These are phyloP conservation scores for Berkeleyomyces basicola DNA, from an alignment of 2,329 filamentous ascomycete species.

Conservation along the genomic window DNA sequence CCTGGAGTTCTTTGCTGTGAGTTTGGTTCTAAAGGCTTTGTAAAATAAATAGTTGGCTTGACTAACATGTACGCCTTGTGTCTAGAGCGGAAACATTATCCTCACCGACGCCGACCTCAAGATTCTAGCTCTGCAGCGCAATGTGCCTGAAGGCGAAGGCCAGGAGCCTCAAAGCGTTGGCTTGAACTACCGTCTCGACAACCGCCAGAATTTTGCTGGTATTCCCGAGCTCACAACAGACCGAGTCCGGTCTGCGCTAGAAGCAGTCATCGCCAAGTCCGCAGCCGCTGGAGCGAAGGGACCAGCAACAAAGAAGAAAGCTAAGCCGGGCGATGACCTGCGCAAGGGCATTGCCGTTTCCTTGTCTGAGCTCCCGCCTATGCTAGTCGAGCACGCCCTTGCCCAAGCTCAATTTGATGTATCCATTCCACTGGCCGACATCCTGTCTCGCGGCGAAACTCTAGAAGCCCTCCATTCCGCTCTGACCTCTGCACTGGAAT, in stretches of 20 bases:
- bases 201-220: slow-evolving; percentile 69
- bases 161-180: slow-evolving; percentile 70
- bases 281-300: slow-evolving; percentile 26
- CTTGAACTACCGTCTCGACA: slow-evolving; percentile 59
- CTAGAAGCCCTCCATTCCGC: slow-evolving; percentile 51
- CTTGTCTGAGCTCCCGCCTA: slow-evolving; percentile 76
- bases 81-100: slow-evolving; percentile 70
- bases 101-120: slow-evolving; percentile 73
- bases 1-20: slow-evolving; percentile 77
- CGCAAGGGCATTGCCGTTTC: slow-evolving; percentile 66
- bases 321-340: slow-evolving; percentile 57
- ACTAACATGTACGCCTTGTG: not conserved
- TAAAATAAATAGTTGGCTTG: not conserved
- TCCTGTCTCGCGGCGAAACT: slow-evolving; percentile 48
- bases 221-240: slow-evolving; percentile 60
- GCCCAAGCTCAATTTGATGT: slow-evolving; percentile 53
- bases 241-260: slow-evolving; percentile 51
- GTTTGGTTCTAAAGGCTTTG: not conserved
- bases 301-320: slow-evolving; percentile 36
- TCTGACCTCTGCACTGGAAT: slow-evolving; percentile 51
- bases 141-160: slow-evolving; percentile 65
- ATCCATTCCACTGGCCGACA: slow-evolving; percentile 46
- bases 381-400: slow-evolving; percentile 76
- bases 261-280: slow-evolving; percentile 45
- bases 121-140: slow-evolving; percentile 64